A percentile compares a stretch with the other conserved stretches of the same genome.
Conservation (phyloP, 768 basidiomycete species). For the Podaxis sp. region DNA sequence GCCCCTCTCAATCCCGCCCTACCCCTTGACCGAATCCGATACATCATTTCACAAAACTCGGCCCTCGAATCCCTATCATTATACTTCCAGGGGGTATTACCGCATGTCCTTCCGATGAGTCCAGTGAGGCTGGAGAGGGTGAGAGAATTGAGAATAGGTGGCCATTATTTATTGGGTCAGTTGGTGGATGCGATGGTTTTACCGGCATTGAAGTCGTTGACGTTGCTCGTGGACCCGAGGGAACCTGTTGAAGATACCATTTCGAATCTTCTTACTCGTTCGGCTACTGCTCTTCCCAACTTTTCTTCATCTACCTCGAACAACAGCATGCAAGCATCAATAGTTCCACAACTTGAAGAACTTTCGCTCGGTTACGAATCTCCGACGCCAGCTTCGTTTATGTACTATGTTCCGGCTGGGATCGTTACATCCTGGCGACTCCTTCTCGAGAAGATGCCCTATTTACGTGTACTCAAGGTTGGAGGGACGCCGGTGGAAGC, state of each 20-base stretch:
- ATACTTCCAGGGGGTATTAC: constrained; percentile 59
- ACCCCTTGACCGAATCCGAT: constrained; percentile 66
- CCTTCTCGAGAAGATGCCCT: constrained; percentile 55
- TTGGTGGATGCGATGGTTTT: constrained; percentile 61
- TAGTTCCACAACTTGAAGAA: constrained; percentile 33
- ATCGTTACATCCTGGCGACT: constrained; percentile 64
- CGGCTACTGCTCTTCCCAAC: constrained; percentile 43
- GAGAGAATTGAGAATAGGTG: constrained; percentile 56
- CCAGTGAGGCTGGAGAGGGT: constrained; percentile 53
- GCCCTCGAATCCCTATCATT: constrained; percentile 55
- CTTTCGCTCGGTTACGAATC: constrained; percentile 64
- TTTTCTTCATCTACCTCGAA: not conserved
- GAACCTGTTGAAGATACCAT: constrained; percentile 76
- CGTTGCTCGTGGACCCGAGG: constrained; percentile 71
- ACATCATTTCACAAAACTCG: constrained; percentile 60
- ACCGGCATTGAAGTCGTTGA: constrained; percentile 57
- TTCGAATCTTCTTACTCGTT: constrained; percentile 56
- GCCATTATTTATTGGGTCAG: constrained; percentile 61
- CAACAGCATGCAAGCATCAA: not conserved
- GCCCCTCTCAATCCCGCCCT: constrained; percentile 62
- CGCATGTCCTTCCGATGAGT: constrained; percentile 60
- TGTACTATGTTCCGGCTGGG: constrained; percentile 57
- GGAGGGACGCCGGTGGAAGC: constrained; percentile 68
- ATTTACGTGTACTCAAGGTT: constrained; percentile 58
- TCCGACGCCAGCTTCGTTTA: not conserved